Conservation (phyloP, 129 eudicot genomes). For the Pulicaria dysenterica region DNA sequence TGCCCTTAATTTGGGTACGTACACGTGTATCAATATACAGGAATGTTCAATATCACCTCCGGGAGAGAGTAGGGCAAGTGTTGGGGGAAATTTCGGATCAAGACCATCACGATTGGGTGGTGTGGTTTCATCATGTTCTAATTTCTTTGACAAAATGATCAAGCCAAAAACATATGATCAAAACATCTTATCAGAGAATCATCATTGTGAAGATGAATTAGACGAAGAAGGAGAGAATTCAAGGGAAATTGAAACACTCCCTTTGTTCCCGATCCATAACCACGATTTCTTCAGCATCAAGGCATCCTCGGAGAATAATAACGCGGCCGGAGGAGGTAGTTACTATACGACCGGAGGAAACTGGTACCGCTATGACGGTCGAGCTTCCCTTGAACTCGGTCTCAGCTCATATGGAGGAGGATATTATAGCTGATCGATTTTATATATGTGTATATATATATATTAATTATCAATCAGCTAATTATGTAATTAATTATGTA, state of each 20-base stretch:
- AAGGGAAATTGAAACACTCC: slow-evolving; percentile 68
- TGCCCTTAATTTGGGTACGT: background rate
- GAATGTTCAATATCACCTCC: slow-evolving; percentile 82
- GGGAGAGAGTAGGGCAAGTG: slow-evolving; percentile 37
- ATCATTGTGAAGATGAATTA: slow-evolving; percentile 28
- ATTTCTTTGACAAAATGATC: slow-evolving; percentile 41
- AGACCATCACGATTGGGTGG: slow-evolving; percentile 37
- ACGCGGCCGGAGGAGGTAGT: slow-evolving; percentile 11
- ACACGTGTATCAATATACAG: slow-evolving; percentile 28
- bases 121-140: slow-evolving; percentile 45
- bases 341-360: slow-evolving; percentile 40
- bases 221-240: slow-evolving; percentile 39
- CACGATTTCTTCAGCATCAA: slow-evolving; percentile 38
- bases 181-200: slow-evolving; percentile 37
- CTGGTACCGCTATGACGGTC: slow-evolving; percentile 43
- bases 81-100: slow-evolving; percentile 49
- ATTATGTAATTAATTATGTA: slow-evolving; percentile 27
- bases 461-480: background rate
- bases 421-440: slow-evolving; percentile 26
- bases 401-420: slow-evolving; percentile 60
- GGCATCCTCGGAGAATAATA: slow-evolving; percentile 30
- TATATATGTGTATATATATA: background rate
- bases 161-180: slow-evolving; percentile 35
- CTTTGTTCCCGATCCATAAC: slow-evolving; percentile 88
- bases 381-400: slow-evolving; percentile 88